Base-by-base conservation (phyloP, 2,329 filamentous ascomycete genomes). In the Epichloe typhina region DNA sequence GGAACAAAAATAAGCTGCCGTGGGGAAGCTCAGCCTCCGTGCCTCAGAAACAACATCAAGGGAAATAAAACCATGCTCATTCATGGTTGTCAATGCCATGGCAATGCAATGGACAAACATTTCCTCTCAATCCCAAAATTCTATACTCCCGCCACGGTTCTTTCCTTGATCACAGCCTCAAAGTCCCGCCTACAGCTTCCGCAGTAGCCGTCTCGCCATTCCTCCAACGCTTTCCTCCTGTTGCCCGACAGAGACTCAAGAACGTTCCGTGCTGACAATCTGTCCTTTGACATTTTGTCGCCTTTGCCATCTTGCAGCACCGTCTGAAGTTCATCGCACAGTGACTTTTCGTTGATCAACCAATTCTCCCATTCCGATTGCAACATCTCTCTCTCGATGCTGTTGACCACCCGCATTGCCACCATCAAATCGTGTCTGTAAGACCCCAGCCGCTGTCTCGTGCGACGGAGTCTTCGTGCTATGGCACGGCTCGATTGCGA, bases 311-410 rank as follows among this genome's bases (percentile, higher is more conserved):
- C 48, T 9, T 60, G 52, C 19, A 84, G 64, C 59, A 75, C 66
- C 35, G 61, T 62, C 26, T 72, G 69, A 5, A 79, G 71, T 61
- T 84, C 78, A 51, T 80, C 79, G 65, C 93, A 98, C 46, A 86
- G 79, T 36, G 74, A 67, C 56, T 82, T 83, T 69, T 98, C 93
- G 57, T 87, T 84, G 3, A 78, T 68, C 33, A 97, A 75, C 90
- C 91, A 98, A 56, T 87, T 86, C 69, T 95, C 90, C 84, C 89
- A 98, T 66, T 96, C 91, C 0, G 85, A 84, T 60, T 82, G 79
- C 50, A 97, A 68, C 64, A 95, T 83, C 65, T 96, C 89, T 52
- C 79, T 77, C 72, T 97, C 93, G 31, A 97, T 82, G 52, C 78
- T 84, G 67, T 97, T 96, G 54, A 97, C 83, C 2, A 96, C 80